phyloP scores from a whole-genome alignment of 805 yeast species.

The Lipomyces yamanashiensis region DNA sequence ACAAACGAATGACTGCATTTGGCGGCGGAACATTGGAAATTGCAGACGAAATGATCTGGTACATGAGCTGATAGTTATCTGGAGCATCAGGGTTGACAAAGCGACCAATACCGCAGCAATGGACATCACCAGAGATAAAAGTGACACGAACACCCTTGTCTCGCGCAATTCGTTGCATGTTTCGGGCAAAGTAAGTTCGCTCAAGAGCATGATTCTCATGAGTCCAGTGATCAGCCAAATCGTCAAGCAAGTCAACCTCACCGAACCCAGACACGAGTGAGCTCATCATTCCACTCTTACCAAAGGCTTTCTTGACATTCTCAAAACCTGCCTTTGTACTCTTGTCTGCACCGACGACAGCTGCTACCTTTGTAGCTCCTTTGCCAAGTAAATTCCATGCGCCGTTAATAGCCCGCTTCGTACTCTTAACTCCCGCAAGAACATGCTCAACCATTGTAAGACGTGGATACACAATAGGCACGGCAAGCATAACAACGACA shows the following conservation, averaged over 20 bases:
- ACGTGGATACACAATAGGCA: conserved; percentile 93
- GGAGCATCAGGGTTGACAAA: conserved; percentile 64
- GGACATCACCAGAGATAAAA: conserved; percentile 91
- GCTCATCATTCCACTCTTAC: conserved; percentile 53
- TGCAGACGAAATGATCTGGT: conserved; percentile 76
- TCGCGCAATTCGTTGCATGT: conserved; percentile 69
- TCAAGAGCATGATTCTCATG: conserved; percentile 83
- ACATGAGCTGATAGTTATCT: conserved; percentile 61
- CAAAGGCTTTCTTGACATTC: conserved; percentile 43
- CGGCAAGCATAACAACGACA: conserved; percentile 82
- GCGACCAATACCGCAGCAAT: conserved; percentile 81
- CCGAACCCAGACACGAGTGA: conserved; percentile 92
- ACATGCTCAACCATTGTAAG: conserved; percentile 86
- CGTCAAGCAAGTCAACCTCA: conserved; percentile 86
- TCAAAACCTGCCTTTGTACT: conserved; percentile 33
- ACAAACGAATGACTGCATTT: conserved; percentile 73
- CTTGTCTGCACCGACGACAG: conserved; percentile 61
- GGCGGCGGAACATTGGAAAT: conserved; percentile 95
- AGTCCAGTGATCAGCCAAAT: conserved; percentile 97
- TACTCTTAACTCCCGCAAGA: conserved; percentile 50
- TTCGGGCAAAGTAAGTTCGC: conserved; percentile 69
- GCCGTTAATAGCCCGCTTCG: conserved; percentile 46
- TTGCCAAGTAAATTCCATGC: conserved; percentile 36
- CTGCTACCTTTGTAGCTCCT: conserved; percentile 49
- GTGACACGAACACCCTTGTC: conserved; percentile 72